Evolutionary conservation across 345 rosid species (phyloP), one percentile per base, ranked within the genome.

Genomic region (Turritis glabra): DNA sequence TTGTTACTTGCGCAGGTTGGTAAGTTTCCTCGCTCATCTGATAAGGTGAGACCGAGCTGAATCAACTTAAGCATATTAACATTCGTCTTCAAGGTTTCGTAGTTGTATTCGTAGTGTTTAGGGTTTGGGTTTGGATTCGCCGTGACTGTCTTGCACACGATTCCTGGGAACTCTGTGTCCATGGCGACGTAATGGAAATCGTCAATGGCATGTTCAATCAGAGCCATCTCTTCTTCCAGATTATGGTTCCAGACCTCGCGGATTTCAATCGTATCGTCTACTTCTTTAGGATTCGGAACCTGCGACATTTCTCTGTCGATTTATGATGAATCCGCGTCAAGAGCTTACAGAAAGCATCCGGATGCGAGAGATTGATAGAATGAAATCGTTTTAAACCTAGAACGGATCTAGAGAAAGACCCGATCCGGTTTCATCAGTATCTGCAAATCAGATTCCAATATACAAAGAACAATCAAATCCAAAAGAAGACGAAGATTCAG

Each of bases 121-220:
- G 57, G 30, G 6, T 51, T 22, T 5, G 26, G 27, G 27, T 22
- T 50, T 11, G 58, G 81, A 82, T 46, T 55, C 68, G 68, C 71
- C 66, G 91, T 89, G 2, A 92, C 84, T 0, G 89, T 81, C n/a
- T 91, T 87, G 66, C 89, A 69, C 3, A 83, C 91, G 21, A 84
- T 75, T 46, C 98, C 98, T 1, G 94, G 98, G 66, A 92, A 92
- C 79, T 92, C 96, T 0, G 94, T 92, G 70, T 92, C 97, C 96
- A 92, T 92, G 3, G 96, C 98, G 3, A 92, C 78, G 63, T 68
- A 88, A 8, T 86, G 90, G 79, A 63, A 88, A 37, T 81, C 84
- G 67, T 88, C 90, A 10, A 92, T 87, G 18, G 77, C 56, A 33
- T 79, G 79, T 15, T 80, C 83, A 30, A 92, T 85, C 51, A 81